A percentile compares a stretch with the other conserved stretches of the same genome.
phyloP scores from a whole-genome alignment of 2,329 filamentous ascomycete species.

The Furcasterigmium furcatum region DNA sequence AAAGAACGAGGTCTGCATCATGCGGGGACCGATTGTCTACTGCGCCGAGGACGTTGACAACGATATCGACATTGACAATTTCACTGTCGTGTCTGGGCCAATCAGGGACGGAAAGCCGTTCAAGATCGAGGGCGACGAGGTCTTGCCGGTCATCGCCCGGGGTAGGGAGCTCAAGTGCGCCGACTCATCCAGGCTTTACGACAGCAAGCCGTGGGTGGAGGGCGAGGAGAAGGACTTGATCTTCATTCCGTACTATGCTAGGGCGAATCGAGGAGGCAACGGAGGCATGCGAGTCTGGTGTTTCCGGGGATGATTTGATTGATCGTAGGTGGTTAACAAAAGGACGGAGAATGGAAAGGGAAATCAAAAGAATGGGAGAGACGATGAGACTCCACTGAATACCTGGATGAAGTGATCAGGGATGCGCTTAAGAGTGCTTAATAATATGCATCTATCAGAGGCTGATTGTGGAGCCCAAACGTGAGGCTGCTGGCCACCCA shows the following conservation, averaged over 20 bases:
- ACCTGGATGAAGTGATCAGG: too few relatives aligned
- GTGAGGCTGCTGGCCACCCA: too few relatives aligned
- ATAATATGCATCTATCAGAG: too few relatives aligned
- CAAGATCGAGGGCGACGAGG: background rate
- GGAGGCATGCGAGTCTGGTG: slow-evolving; percentile 5
- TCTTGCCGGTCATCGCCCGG: background rate
- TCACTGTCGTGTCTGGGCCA: background rate
- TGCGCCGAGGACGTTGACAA: slow-evolving; percentile 6
- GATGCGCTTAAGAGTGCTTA: too few relatives aligned
- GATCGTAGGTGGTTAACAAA: too few relatives aligned
- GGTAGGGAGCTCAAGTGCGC: background rate
- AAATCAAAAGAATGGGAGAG: too few relatives aligned
- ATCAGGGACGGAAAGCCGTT: background rate
- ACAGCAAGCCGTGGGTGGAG: background rate
- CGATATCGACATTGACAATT: background rate
- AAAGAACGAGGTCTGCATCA: slow-evolving; percentile 4
- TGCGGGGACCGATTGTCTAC: slow-evolving; percentile 5
- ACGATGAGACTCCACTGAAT: too few relatives aligned
- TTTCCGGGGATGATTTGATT: too few relatives aligned
- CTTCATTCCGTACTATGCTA: slow-evolving; percentile 5
- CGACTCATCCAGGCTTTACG: background rate
- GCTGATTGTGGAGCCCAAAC: too few relatives aligned
- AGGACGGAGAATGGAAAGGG: too few relatives aligned
- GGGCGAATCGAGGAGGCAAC: slow-evolving; percentile 5
- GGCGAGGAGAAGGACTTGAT: slow-evolving; percentile 1